Conservation (phyloP, 1,284 basidiomycete genomes). For the Anthracocystis panici-leucophaei region DNA sequence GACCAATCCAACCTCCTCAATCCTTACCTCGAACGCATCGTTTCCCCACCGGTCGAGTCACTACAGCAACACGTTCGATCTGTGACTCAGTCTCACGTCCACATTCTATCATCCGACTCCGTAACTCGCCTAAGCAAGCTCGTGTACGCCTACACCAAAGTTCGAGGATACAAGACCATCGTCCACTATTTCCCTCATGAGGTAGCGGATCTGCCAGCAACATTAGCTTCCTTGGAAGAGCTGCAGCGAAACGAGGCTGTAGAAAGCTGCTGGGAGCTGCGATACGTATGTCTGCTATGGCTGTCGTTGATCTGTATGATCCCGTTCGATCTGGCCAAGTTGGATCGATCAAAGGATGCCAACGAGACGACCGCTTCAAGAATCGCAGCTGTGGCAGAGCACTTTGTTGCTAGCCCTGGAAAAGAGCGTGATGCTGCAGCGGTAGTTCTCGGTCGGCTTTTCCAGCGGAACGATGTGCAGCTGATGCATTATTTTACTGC, state of each 20-base stretch:
- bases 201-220: slow-evolving; percentile 82
- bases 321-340: slow-evolving; percentile 88
- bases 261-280: slow-evolving; percentile 78
- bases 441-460: slow-evolving; percentile 80
- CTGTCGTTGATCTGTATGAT: slow-evolving; percentile 92
- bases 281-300: slow-evolving; percentile 90
- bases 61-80: slow-evolving; percentile 48
- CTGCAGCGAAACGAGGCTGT: slow-evolving; percentile 48
- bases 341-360: slow-evolving; percentile 75
- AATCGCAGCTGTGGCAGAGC: slow-evolving; percentile 77
- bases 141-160: slow-evolving; percentile 87
- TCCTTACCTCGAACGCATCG: slow-evolving; percentile 86
- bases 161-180: slow-evolving; percentile 90
- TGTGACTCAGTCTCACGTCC: background rate
- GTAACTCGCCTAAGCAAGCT: slow-evolving; percentile 70
- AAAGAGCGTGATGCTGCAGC: slow-evolving; percentile 83
- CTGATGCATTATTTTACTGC: slow-evolving; percentile 11
- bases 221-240: slow-evolving; percentile 77
- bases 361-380: slow-evolving; percentile 71
- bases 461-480: slow-evolving; percentile 74
- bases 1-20: slow-evolving; percentile 90
- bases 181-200: slow-evolving; percentile 91
- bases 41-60: slow-evolving; percentile 78
- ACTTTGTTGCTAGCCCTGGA: slow-evolving; percentile 78
- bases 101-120: background rate